Evolutionary conservation across 495 filamentous ascomycete species (phyloP), one percentile per base, ranked within the genome.

Genomic region (Podospora sp.): DNA sequence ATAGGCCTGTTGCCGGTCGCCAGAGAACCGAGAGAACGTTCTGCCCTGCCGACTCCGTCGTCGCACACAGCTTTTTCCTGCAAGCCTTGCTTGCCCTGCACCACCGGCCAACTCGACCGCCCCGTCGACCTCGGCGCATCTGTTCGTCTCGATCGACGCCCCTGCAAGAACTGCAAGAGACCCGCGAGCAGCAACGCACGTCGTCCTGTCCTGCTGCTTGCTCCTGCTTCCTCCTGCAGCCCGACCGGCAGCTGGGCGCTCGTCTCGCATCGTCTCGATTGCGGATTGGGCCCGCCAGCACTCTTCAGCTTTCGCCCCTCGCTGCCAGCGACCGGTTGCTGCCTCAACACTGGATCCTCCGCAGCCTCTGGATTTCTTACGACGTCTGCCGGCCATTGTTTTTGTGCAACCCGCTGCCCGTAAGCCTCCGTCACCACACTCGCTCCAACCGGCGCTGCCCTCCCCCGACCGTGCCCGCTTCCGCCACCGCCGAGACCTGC

Each of bases 321-420:
- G 56, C 59, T 68, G 20, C 55, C 58, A 58, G 22, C 51, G 27
- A 56, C 63, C 60, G 53, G 67, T 73, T 74, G 70, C 72, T 68
- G 71, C 70, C 71, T 76, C 72, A 68, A 75, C 73, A 69, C 51
- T 55, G 29, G 49, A 49, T 66, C 46, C 67, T 72, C 69, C 69
- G 71, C 71, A 71, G 68, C 73, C 68, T 71, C 70, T 66, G 51
- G 62, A 65, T 74, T 74, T 73, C 66, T 68, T 71, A 69, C 66
- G 69, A 68, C 69, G 68, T 21, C 51, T 63, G 24, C 65, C 35
- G 46, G 64, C 60, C 67, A 66, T 73, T 72, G 69, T 72, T 76
- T 70, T 73, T 68, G 64, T 72, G 72, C 69, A 62, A 60, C 71
- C 29, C 40, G 55, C 64, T 68, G 58, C 61, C 29, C 58, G 74